Conservation (phyloP, 805 yeast genomes). For the Tetrapisispora pingtungensis region DNA sequence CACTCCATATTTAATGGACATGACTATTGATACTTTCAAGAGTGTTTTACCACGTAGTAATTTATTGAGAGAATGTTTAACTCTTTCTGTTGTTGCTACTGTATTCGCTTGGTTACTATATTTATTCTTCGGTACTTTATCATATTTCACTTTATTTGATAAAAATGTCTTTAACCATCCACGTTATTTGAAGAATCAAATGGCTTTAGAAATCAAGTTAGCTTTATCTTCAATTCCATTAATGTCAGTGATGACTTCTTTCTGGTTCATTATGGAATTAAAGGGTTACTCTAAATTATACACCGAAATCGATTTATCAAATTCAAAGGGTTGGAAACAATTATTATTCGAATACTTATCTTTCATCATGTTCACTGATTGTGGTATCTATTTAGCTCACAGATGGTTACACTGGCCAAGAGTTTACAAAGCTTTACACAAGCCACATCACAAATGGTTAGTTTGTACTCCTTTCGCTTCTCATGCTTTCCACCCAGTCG, state of each 20-base stretch:
- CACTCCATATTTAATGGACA: slow-evolving; percentile 48
- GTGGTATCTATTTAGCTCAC: slow-evolving; percentile 84
- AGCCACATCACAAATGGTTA: slow-evolving; percentile 98
- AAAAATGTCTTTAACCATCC: slow-evolving; percentile 91
- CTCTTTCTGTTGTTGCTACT: slow-evolving; percentile 60
- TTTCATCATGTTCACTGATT: slow-evolving; percentile 88
- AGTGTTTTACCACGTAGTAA: slow-evolving; percentile 68
- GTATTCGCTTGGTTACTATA: slow-evolving; percentile 84
- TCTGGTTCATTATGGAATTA: slow-evolving; percentile 80
- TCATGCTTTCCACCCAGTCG: slow-evolving; percentile 97
- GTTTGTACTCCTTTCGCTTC: slow-evolving; percentile 98
- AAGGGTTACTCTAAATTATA: slow-evolving; percentile 77
- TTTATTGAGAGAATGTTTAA: slow-evolving; percentile 55
- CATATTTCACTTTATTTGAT: slow-evolving; percentile 75
- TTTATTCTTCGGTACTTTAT: slow-evolving; percentile 60
- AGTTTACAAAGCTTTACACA: slow-evolving; percentile 79
- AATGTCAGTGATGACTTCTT: slow-evolving; percentile 80
- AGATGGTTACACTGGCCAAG: slow-evolving; percentile 89
- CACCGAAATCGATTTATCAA: slow-evolving; percentile 44
- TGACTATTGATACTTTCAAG: slow-evolving; percentile 46
- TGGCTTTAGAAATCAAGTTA: slow-evolving; percentile 68
- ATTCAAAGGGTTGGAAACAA: slow-evolving; percentile 56
- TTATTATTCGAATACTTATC: slow-evolving; percentile 57
- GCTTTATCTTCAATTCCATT: slow-evolving; percentile 76
- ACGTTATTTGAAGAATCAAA: slow-evolving; percentile 87